Conservation (phyloP, 2,329 filamentous ascomycete genomes). For the Colletotrichum coccodes region DNA sequence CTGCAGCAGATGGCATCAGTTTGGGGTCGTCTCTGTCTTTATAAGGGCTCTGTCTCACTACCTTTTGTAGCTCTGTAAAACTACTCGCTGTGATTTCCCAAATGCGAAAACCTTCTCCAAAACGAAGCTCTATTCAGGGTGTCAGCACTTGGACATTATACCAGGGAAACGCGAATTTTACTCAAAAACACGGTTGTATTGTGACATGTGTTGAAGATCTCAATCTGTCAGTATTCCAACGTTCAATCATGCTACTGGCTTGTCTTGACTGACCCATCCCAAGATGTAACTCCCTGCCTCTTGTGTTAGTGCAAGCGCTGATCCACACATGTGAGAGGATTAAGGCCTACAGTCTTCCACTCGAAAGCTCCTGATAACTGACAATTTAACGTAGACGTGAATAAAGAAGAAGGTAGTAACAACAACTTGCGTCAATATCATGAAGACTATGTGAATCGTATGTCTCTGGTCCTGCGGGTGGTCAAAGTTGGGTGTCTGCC, state of each 20-base stretch:
- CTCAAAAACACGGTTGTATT: constrained; percentile 13
- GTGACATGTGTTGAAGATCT: constrained; percentile 6
- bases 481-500: constrained; percentile 22
- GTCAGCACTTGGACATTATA: background rate
- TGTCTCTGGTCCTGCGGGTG: constrained; percentile 13
- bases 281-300: constrained; percentile 7
- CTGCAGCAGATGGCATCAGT: constrained; percentile 15
- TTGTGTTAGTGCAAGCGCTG: background rate
- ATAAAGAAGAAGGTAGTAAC: constrained; percentile 12
- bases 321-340: background rate
- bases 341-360: constrained; percentile 13
- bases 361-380: background rate
- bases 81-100: constrained; percentile 9
- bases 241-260: too few species aligned
- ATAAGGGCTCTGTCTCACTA: background rate
- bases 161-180: background rate
- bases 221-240: background rate
- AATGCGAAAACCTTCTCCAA: constrained; percentile 17
- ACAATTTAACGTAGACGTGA: constrained; percentile 13
- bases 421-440: background rate
- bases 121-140: background rate
- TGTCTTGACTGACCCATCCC: constrained; percentile 12
- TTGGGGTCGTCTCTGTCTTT: background rate
- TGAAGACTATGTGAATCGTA: constrained; percentile 2
- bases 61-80: constrained; percentile 14